Evolutionary conservation across 2,329 filamentous ascomycete genomes (phyloP), one percentile per base, ranked within the genome.

Genomic region (Paecilomyces formosus): DNA sequence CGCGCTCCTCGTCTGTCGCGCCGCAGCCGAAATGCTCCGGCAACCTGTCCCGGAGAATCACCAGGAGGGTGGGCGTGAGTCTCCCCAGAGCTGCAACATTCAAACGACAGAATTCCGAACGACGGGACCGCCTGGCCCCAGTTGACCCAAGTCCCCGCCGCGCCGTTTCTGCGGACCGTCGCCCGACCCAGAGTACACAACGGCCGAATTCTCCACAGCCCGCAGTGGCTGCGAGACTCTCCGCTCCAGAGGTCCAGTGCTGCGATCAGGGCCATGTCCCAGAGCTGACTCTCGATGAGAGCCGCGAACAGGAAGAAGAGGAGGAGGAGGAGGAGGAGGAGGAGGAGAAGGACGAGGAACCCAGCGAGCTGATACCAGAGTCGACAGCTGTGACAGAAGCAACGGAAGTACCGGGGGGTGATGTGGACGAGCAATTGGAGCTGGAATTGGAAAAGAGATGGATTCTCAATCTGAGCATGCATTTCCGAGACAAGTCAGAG

Each of bases 391-490:
- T 31, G 2, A 54, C 22, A 9, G 18, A 54, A 8, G 30, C 15
- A 3, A 64, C 30, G 62, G 67, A 22, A 9, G 8, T 45, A 18
- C 5, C n/a, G n/a, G 39, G n/a, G 15, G 39, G 39, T 15, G 39
- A 8, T 45, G 64, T 70, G 54, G 70, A 72, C 56, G 71, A 74
- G 55, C 65, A 69, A 66, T 82, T 96, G 63, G 85, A 88, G 63
- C 85, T 89, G 62, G 93, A 97, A 73, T 82, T 97, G 57, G 92
- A 97, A 68, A 84, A 82, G 61, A 87, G 84, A 68, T 99, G 94
- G 94, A 97, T 99, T 60, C 80, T 99, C 65, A 99, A 99, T 70
- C 82, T 97, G 60, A 97, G 92, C 75, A 97, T 99, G 94, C 92
- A 96, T 73, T 99, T 97, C 73, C 86, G 92, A 60, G 94, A 99